Evolutionary conservation across 768 basidiomycete genomes (phyloP), one percentile per base, ranked within the genome.

Genomic region (Naganishia randhawae): DNA sequence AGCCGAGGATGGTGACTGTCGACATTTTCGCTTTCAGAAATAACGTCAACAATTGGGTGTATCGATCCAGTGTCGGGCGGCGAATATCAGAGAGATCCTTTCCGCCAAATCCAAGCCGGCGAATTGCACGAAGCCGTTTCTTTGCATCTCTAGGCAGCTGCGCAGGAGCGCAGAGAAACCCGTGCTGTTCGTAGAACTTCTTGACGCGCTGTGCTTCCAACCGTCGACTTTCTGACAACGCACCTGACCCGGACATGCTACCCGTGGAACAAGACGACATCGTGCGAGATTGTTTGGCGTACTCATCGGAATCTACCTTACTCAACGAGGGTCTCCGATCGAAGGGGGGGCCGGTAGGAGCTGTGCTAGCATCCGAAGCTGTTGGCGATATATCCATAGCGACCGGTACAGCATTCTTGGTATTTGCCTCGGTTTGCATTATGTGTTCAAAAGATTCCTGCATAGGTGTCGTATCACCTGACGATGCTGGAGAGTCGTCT

Each of bases 1-100:
- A 68, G 0, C 69, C 72, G 29, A 79, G 69, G 39, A 79, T 72
- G 27, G 75, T 76, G n/a, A 79, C 73, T 10, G 73, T 39, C 1
- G 76, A 72, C 22, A 68, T 67, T 13, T 52, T 53, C 8, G 72
- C 72, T 25, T 74, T 73, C 67, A 76, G 75, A 1, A 78, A 70
- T 0, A 71, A 72, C 1, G 69, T 70, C 8, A 76, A 73, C 0
- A 79, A 65, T 13, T 75, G 70, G 1, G 78, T 77, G 65, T 77
- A 79, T 14, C 76, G 71, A 63, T 76, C 75, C 17, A 79, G 65
- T 1, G 71, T 70, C 14, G 57, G 68, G 0, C 71, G 63, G n/a
- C 71, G 68, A 2, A 72, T 48, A 33, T 39, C 42, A 7, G 27
- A 1, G 3, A 33, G 54, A 19, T 52, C 51, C 14, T 25, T 25